A percentile compares a stretch with the other conserved stretches of the same genome.
phyloP scores from a whole-genome alignment of 495 filamentous ascomycete species.

The Xylaria bambusicola region DNA sequence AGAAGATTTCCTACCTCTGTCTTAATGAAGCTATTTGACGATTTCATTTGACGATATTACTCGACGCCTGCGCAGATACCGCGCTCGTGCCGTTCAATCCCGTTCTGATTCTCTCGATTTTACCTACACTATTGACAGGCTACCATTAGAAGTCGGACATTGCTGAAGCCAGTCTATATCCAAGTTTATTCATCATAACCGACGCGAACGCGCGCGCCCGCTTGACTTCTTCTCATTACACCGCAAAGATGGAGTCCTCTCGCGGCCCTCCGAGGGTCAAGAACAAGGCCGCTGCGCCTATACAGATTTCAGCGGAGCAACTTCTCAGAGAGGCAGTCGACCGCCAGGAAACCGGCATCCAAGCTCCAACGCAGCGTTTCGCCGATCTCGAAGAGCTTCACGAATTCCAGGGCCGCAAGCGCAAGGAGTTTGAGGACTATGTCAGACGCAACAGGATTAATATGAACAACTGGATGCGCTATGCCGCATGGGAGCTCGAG shows the following conservation, averaged over 20 bases:
- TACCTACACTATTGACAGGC: not conserved
- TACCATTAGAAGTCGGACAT: no score
- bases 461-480: slow-evolving; percentile 98
- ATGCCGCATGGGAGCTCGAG: slow-evolving; percentile 95
- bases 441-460: slow-evolving; percentile 91
- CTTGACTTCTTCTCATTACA: not conserved
- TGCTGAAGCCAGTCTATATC: not conserved
- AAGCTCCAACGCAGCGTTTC: slow-evolving; percentile 91
- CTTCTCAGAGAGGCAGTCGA: slow-evolving; percentile 97
- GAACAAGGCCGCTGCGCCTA: slow-evolving; percentile 87
- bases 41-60: no score
- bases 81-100: no score
- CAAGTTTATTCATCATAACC: not conserved
- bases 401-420: slow-evolving; percentile 93
- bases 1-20: no score
- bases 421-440: slow-evolving; percentile 98
- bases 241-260: slow-evolving; percentile 77
- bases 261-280: slow-evolving; percentile 95
- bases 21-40: no score
- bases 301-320: slow-evolving; percentile 95
- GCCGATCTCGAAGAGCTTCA: slow-evolving; percentile 97
- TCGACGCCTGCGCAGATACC: no score
- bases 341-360: slow-evolving; percentile 84
- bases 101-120: no score
- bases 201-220: not conserved